A percentile compares a stretch with the other conserved stretches of the same genome.
Evolutionary conservation across 2,329 filamentous ascomycete species (phyloP).

Genomic region (Penicillium corylophilum): DNA sequence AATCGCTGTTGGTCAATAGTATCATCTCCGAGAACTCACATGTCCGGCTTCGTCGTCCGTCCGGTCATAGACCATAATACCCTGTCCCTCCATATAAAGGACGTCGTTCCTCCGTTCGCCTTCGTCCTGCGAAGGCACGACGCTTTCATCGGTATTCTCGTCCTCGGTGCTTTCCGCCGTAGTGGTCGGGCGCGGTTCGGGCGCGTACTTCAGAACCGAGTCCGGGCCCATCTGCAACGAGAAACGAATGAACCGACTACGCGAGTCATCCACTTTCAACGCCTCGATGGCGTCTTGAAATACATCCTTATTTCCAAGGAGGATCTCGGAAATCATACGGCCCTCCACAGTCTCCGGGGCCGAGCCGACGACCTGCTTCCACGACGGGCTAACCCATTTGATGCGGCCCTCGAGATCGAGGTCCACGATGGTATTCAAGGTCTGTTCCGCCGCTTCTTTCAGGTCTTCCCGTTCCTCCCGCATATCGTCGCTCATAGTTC

Average conservation of each 20-base stretch:
- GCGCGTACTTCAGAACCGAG: slow-evolving; percentile 60
- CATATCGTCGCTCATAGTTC: slow-evolving; percentile 81
- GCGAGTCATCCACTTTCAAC: slow-evolving; percentile 89
- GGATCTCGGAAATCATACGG: slow-evolving; percentile 73
- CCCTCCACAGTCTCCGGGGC: slow-evolving; percentile 70
- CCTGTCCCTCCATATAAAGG: slow-evolving; percentile 88
- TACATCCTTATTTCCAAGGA: slow-evolving; percentile 74
- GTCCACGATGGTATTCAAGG: slow-evolving; percentile 93
- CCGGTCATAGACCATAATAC: slow-evolving; percentile 96
- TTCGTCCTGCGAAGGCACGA: slow-evolving; percentile 39
- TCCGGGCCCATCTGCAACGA: slow-evolving; percentile 67
- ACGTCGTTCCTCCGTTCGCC: slow-evolving; percentile 49
- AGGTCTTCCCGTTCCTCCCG: slow-evolving; percentile 90
- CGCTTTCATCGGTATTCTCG: slow-evolving; percentile 26
- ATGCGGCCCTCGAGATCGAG: slow-evolving; percentile 85
- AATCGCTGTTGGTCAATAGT: neutral
- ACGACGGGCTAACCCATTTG: slow-evolving; percentile 95
- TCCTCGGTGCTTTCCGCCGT: slow-evolving; percentile 11
- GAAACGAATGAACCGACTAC: slow-evolving; percentile 87
- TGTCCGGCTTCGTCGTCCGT: slow-evolving; percentile 84
- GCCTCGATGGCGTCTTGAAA: slow-evolving; percentile 83
- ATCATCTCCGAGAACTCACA: slow-evolving; percentile 53
- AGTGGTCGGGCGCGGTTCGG: slow-evolving; percentile 28
- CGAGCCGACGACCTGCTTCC: slow-evolving; percentile 89
- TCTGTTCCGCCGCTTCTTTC: slow-evolving; percentile 93